phyloP scores from a whole-genome alignment of 1,284 basidiomycete species.

The Fomes fomentarius region DNA sequence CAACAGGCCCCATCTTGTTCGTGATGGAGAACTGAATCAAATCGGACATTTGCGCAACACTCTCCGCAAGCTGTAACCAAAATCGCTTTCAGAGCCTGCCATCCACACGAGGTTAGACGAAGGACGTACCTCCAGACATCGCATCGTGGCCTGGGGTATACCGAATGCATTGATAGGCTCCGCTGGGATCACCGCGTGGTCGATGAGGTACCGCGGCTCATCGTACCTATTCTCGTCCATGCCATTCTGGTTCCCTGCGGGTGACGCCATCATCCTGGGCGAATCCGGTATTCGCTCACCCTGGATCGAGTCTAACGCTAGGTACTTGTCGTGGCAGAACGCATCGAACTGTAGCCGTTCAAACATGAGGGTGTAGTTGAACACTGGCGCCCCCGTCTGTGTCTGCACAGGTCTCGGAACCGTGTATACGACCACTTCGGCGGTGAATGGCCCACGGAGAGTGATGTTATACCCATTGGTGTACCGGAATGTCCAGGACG shows the following conservation, averaged over 20 bases:
- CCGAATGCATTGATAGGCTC: conserved; percentile 85
- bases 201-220: conserved; percentile 59
- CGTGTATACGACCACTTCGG: conserved; percentile 51
- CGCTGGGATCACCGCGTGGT: conserved; percentile 64
- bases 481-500: conserved; percentile 79
- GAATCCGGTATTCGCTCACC: conserved; percentile 47
- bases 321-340: conserved; percentile 66
- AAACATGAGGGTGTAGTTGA: conserved; percentile 51
- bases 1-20: conserved; percentile 57
- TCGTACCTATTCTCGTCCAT: conserved; percentile 50
- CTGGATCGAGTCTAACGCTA: conserved; percentile 60
- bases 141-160: conserved; percentile 83
- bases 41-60: conserved; percentile 75
- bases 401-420: conserved; percentile 26
- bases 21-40: conserved; percentile 67
- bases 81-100: not conserved
- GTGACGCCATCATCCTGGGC: conserved; percentile 42
- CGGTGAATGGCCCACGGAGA: conserved; percentile 69
- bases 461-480: conserved; percentile 74
- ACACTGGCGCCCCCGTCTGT: conserved; percentile 11
- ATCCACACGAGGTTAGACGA: not conserved
- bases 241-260: conserved; percentile 44
- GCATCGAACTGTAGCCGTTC: conserved; percentile 74
- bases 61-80: conserved; percentile 66
- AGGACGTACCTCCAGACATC: conserved; percentile 70